Evolutionary conservation across 2,329 filamentous ascomycete genomes (phyloP).

Genomic region (Magnaporthiopsis rhizophila): DNA sequence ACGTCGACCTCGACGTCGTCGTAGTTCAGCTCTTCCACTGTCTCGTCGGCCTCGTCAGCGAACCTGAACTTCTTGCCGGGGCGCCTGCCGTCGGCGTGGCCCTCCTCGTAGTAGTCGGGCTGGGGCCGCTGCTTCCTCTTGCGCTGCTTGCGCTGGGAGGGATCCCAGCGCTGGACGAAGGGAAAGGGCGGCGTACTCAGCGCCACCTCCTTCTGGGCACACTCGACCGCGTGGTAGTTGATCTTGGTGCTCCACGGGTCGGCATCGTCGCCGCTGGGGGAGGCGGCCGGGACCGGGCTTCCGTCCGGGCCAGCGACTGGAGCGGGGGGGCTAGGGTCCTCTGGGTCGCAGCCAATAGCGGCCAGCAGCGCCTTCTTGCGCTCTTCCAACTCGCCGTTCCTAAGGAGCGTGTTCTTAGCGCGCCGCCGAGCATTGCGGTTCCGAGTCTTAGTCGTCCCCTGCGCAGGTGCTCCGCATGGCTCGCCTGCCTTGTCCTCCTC

Average conservation of each 20-base stretch:
- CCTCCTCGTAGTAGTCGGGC: slow-evolving; percentile 27
- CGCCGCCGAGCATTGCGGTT: slow-evolving; percentile 44
- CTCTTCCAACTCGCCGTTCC: slow-evolving; percentile 23
- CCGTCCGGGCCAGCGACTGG: background rate
- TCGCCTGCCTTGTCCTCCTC: background rate
- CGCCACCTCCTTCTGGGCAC: slow-evolving; percentile 59
- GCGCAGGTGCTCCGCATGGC: background rate
- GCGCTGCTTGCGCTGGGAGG: slow-evolving; percentile 47
- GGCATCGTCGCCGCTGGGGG: slow-evolving; percentile 34
- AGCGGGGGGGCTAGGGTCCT: background rate
- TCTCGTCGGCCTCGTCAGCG: slow-evolving; percentile 26
- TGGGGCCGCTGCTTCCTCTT: slow-evolving; percentile 40
- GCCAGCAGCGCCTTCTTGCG: slow-evolving; percentile 33
- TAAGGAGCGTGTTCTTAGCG: slow-evolving; percentile 24
- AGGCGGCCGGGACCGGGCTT: background rate
- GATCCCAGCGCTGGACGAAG: slow-evolving; percentile 84
- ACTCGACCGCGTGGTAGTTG: slow-evolving; percentile 73
- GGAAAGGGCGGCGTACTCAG: slow-evolving; percentile 79
- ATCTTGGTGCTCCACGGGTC: slow-evolving; percentile 70
- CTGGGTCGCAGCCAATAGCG: slow-evolving; percentile 13
- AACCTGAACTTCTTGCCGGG: slow-evolving; percentile 30
- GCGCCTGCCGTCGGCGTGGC: slow-evolving; percentile 19
- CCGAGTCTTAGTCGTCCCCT: slow-evolving; percentile 33
- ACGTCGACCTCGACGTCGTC: slow-evolving; percentile 26
- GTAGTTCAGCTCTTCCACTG: slow-evolving; percentile 33